Evolutionary conservation across 495 filamentous ascomycete genomes (phyloP).

Genomic region (Penicillium roqueforti): DNA sequence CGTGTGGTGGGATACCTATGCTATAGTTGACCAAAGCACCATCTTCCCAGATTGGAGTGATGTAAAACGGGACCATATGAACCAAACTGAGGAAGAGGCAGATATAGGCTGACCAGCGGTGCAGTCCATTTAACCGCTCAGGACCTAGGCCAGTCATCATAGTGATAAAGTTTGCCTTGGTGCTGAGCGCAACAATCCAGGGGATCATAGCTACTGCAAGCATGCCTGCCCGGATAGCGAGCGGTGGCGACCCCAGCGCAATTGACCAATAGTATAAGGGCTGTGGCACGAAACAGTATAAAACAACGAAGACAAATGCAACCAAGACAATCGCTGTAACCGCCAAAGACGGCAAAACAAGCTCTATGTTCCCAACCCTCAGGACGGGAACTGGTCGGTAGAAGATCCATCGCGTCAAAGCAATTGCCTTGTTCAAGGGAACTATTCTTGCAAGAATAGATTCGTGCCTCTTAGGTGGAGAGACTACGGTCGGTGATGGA

Average conservation of each 20-base stretch:
- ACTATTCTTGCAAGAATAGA: conserved; percentile 64
- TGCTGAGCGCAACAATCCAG: conserved; percentile 85
- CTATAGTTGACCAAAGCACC: conserved; percentile 63
- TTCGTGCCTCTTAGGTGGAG: conserved; percentile 52
- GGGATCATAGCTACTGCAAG: conserved; percentile 89
- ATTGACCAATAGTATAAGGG: conserved; percentile 83
- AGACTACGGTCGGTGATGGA: conserved; percentile 49
- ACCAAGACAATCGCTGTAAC: conserved; percentile 61
- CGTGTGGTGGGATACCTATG: conserved; percentile 54
- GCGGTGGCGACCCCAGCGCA: conserved; percentile 76
- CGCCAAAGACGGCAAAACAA: conserved; percentile 72
- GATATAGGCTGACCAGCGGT: conserved; percentile 89
- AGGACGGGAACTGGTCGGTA: conserved; percentile 75
- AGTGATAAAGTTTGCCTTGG: conserved; percentile 84
- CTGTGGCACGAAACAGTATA: conserved; percentile 82
- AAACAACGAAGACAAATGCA: conserved; percentile 63
- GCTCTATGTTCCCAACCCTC: conserved; percentile 54
- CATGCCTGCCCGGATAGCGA: conserved; percentile 91
- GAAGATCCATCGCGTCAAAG: conserved; percentile 77
- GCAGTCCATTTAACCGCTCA: conserved; percentile 86
- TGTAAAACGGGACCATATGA: conserved; percentile 84
- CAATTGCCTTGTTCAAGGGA: conserved; percentile 68
- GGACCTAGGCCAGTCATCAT: conserved; percentile 87
- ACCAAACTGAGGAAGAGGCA: conserved; percentile 78
- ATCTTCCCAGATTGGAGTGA: conserved; percentile 80